phyloP scores from a whole-genome alignment of 768 basidiomycete genomes.

The Rhizopogon vulgaris region DNA sequence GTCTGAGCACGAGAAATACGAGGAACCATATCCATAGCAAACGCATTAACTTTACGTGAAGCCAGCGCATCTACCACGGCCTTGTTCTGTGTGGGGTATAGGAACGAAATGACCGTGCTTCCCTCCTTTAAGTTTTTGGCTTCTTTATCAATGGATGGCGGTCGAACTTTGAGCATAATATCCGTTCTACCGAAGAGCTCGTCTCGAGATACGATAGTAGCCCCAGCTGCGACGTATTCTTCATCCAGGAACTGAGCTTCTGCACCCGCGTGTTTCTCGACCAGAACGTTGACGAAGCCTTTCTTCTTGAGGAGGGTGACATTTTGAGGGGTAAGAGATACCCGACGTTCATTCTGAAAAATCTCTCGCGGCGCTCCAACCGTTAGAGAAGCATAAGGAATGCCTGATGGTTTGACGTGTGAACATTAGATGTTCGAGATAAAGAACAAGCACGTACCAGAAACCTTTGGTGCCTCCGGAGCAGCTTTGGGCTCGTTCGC shows the following conservation, averaged over 20 bases:
- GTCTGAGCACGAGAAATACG: slow-evolving; percentile 87
- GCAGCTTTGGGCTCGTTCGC: slow-evolving; percentile 11
- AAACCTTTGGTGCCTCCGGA: slow-evolving; percentile 15
- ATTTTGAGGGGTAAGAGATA: slow-evolving; percentile 78
- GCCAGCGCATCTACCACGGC: slow-evolving; percentile 63
- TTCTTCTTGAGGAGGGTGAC: slow-evolving; percentile 73
- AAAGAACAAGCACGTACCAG: slow-evolving; percentile 14
- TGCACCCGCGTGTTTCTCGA: slow-evolving; percentile 66
- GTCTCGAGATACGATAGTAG: slow-evolving; percentile 65
- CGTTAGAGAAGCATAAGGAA: slow-evolving; percentile 65
- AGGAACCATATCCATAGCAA: slow-evolving; percentile 92
- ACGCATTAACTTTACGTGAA: slow-evolving; percentile 60
- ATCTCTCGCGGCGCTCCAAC: slow-evolving; percentile 76
- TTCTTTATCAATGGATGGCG: slow-evolving; percentile 63
- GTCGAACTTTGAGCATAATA: slow-evolving; percentile 82
- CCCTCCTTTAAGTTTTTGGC: slow-evolving; percentile 58
- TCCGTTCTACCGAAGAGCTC: slow-evolving; percentile 66
- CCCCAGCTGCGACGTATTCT: slow-evolving; percentile 74
- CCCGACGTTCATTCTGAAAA: slow-evolving; percentile 73
- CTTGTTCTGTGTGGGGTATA: slow-evolving; percentile 82
- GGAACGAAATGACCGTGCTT: slow-evolving; percentile 76
- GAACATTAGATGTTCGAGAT: neutral
- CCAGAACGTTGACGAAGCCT: slow-evolving; percentile 66
- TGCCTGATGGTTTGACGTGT: slow-evolving; percentile 28
- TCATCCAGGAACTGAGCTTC: slow-evolving; percentile 78